A percentile compares a stretch with the other conserved stretches of the same genome.
Conservation (phyloP, 192 early-diverging fungal species). For the Coemansia sp. region DNA sequence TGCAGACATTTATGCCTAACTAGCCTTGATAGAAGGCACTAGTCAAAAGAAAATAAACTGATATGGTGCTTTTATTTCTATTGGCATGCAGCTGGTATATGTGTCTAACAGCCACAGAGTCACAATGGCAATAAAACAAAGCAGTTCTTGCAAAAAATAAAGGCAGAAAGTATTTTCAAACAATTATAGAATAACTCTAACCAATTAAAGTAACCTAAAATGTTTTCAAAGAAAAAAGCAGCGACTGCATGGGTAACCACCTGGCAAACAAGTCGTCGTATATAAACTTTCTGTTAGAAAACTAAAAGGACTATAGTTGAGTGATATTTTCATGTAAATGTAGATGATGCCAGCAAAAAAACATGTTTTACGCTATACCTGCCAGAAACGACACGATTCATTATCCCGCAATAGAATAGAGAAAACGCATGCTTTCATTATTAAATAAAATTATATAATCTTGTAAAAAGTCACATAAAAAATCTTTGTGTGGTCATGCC, state of each 20-base stretch:
- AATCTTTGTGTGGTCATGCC: background rate
- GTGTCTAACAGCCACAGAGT: background rate
- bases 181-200: too few relatives aligned
- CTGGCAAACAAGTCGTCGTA: background rate
- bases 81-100: background rate
- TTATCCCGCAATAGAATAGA: background rate
- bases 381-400: too few relatives aligned
- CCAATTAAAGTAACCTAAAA: too few relatives aligned
- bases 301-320: background rate
- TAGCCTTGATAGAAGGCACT: background rate
- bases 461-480: background rate
- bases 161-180: background rate
- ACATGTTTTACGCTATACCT: too few relatives aligned
- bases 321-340: background rate
- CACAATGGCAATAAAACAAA: background rate
- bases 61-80: background rate
- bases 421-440: background rate
- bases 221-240: background rate
- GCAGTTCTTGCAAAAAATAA: background rate
- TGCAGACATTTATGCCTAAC: conserved; percentile 10
- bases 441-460: background rate
- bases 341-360: too few relatives aligned
- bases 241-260: background rate
- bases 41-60: too few relatives aligned
- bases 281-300: background rate